Evolutionary conservation across 1,284 basidiomycete genomes (phyloP), one percentile per base, ranked within the genome.

Genomic region (Ceratorhiza oryzae-sativae): DNA sequence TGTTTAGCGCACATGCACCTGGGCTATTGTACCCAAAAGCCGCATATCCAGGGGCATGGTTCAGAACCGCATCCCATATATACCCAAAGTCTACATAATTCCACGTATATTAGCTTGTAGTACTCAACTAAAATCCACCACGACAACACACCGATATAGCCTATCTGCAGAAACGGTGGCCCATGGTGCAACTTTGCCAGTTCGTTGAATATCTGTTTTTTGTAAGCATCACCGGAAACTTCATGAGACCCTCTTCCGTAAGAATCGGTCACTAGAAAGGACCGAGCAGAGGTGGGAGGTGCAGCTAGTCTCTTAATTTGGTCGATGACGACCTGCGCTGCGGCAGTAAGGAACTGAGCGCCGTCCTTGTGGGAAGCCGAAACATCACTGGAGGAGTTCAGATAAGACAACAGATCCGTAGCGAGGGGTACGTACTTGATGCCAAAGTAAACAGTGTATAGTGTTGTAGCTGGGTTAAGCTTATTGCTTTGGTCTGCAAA

Each of bases 21-120:
- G 79, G 77, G 56, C 79, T 83, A 13, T 80, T 81, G 71, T 83
- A 86, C 4, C 85, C 85, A 72, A 86, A 86, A 0, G 83, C 82
- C 39, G 77, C 45, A 55, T 83, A 81, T n/a, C 85, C 83, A 0
- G 84, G 83, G 56, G 78, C 72, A 30, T 77, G 65, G 41, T 82
- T 79, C 39, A 85, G 73, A 15, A 86, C 82, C 2, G 81, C 83
- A 18, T 82, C 77, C 86, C 85, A 86, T 1, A 86, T 79, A 8
- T 79, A 78, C 6, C 77, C 79, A 67, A 86, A 82, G 74, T 85
- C 71, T 53, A 42, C 25, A 34, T 32, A 23, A 25, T 34, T 23
- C 8, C 34, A 27, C 15, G 15, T 8, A n/a, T 18, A 23, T 51
- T 23, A 51, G 20, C 12, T 27, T 4, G 23, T 9, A 9, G 25